Conservation (phyloP, 2,329 filamentous ascomycete genomes). For the Fusarium chlamydosporum region DNA sequence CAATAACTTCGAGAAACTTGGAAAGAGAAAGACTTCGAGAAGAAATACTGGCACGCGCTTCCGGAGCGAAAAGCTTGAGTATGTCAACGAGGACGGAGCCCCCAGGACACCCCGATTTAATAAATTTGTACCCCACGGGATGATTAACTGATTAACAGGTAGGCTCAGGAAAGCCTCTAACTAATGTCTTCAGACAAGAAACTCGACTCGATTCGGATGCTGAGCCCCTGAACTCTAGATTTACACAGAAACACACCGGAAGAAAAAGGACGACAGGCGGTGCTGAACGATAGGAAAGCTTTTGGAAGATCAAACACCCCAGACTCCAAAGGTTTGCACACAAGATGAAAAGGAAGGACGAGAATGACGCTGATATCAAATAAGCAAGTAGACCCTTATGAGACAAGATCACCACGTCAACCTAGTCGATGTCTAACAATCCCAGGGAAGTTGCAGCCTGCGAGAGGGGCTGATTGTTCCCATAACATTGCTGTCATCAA, state of each 20-base stretch:
- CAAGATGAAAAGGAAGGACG: background rate
- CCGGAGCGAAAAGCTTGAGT: background rate
- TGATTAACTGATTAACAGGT: too few species aligned
- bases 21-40: background rate
- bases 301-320: too few species aligned
- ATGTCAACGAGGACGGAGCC: background rate
- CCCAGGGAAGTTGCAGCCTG: background rate
- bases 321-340: too few species aligned
- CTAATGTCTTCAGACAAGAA: too few species aligned
- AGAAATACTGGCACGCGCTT: background rate
- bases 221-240: too few species aligned
- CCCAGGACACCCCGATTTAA: background rate
- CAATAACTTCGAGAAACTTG: background rate
- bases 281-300: too few species aligned
- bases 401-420: background rate
- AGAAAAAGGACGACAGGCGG: too few species aligned
- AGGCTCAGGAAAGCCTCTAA: too few species aligned
- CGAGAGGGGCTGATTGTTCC: too few species aligned
- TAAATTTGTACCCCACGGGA: background rate
- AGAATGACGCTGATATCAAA: background rate
- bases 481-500: too few species aligned
- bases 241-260: too few species aligned
- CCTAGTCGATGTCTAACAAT: background rate
- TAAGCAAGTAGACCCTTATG: background rate
- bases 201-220: too few species aligned